Evolutionary conservation across 495 filamentous ascomycete species (phyloP), one percentile per base, ranked within the genome.

Genomic region (Neurospora sublineolata): DNA sequence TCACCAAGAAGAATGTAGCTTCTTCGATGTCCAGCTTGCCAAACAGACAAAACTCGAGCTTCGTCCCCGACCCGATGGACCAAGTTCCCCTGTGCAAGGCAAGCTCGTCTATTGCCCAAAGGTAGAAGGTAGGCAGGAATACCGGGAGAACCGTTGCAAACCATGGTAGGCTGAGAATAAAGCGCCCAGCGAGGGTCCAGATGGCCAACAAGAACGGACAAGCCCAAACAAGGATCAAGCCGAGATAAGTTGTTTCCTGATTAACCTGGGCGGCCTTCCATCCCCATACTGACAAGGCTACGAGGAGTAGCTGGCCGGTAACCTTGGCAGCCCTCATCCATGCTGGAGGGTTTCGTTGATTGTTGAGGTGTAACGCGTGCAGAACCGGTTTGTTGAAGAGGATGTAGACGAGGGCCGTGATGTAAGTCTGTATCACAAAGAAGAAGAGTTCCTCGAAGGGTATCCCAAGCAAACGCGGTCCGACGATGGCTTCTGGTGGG

Each of bases 371-470:
- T 18, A 83, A 79, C 1, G 87, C 79, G 70, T 88, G 83, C 27
- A 92, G 86, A 18, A 88, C 79, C 36, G 87, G 83, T 73, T 89
- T 91, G 77, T 85, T 92, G 8, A 88, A 74, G 4, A 92, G 78
- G 10, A 88, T 80, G 76, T 92, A 92, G 30, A 91, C 75, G 37
- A 91, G 77, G 3, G 86, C 85, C 6, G 90, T 91, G 76, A 84
- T 89, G 76, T 91, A 92, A 8, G 90, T 92, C 77, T 92, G 90
- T 39, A 92, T 86, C n/a, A 91, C 77, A 78, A 92, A 92, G 83
- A 92, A 92, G 79, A 91, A 91, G 30, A 91, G 72, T 74, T 92
- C 90, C 76, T 92, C 90, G 3, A 84, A 73, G 0, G 90, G 90
- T 68, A 92, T 88, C 7, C 76, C 76, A 75, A 87, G 86, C 23